Base-by-base conservation (phyloP, 192 early-diverging fungal genomes). In the Obelidium mucronatum region DNA sequence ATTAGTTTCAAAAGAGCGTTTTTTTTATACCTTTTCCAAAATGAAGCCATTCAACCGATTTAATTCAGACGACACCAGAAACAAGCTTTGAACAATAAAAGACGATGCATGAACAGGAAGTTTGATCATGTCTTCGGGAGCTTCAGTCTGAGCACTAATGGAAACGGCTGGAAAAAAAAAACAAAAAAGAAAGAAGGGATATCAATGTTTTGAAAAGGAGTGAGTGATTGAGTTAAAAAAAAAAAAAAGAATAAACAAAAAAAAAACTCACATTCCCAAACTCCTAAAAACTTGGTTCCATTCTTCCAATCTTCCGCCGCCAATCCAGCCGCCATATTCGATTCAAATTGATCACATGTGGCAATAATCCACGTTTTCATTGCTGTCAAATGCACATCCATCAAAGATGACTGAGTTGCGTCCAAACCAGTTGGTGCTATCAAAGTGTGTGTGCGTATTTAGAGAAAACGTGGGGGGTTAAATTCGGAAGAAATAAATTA, bases 51-150 rank as follows among this genome's bases (percentile, higher is more conserved):
- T 78, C 24, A 83, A 44, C 40, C 61, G 63, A 40, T 88, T 82
- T 28, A 87, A 78, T 36, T 88, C 82, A 53, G 78, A 61, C 75
- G 83, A 82, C 8, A 87, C 62, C 13, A 35, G 40, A 60, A 85
- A 87, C n/a, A 88, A 44, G 11, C 53, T 77, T 24, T 73, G 74
- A n/a, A 84, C 71, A n/a, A 89, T 44, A 30, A 65, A 62, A 22
- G 58, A 75, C 31, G 84, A 83, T 40, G 82, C 76, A 40, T 86
- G 80, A 36, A 74, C 80, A 34, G 87, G 87, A 4, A 88, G 19
- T 52, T 53, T 68, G 35, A 73, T 17, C 39, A 66, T 65, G 24
- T 73, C 42, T 52, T 68, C 44, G 22, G 42, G 44, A 8, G 51
- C 26, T 68, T 68, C 67, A 68, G 42, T 44, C 51, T 68, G 42